Evolutionary conservation across 805 yeast genomes (phyloP).

Genomic region (Yamadazyma sp.): DNA sequence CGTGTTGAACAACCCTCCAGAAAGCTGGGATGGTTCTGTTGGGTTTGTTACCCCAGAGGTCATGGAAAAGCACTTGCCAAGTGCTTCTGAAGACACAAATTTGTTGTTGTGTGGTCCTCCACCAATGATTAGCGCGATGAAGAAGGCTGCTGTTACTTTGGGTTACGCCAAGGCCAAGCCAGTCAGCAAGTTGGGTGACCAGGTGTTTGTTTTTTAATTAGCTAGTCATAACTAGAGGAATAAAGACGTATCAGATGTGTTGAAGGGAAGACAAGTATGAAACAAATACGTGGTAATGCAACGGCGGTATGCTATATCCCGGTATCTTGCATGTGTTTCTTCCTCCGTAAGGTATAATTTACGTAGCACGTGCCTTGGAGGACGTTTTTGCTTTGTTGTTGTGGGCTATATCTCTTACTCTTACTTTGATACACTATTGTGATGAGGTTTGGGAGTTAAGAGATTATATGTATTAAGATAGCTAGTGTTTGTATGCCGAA

Average conservation of each 20-base stretch:
- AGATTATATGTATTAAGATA: too few relatives aligned
- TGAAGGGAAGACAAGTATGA: too few relatives aligned
- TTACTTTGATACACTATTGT: too few relatives aligned
- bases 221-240: background rate
- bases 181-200: slow-evolving; percentile 85
- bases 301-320: too few relatives aligned
- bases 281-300: too few relatives aligned
- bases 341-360: too few relatives aligned
- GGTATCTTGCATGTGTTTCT: too few relatives aligned
- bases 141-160: slow-evolving; percentile 69
- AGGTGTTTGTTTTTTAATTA: slow-evolving; percentile 75
- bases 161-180: slow-evolving; percentile 87
- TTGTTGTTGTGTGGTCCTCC: slow-evolving; percentile 92
- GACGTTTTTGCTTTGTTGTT: too few relatives aligned
- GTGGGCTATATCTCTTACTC: too few relatives aligned
- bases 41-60: slow-evolving; percentile 83
- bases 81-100: slow-evolving; percentile 58
- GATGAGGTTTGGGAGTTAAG: too few relatives aligned
- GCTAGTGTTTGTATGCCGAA: too few relatives aligned
- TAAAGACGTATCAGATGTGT: background rate
- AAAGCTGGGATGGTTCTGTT: slow-evolving; percentile 69
- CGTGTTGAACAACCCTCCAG: slow-evolving; percentile 72
- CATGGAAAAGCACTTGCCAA: slow-evolving; percentile 62
- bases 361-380: too few relatives aligned
- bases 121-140: slow-evolving; percentile 82